Evolutionary conservation across 108 stramenopile species (phyloP).

Genomic region (Licmophora abbreviata): DNA sequence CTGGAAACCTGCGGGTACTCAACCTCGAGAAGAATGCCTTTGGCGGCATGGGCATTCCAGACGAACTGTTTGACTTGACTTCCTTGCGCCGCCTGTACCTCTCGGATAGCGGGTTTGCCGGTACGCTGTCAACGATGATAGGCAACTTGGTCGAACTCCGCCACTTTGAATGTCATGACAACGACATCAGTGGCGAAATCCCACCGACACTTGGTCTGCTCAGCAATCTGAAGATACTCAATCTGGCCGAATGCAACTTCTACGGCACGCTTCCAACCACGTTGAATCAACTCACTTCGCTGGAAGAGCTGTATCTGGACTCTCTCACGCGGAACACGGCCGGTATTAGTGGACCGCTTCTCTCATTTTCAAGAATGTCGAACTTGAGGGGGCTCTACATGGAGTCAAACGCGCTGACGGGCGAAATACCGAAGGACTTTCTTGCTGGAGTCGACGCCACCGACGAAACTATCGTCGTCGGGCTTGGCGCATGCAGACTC

Average conservation of each 20-base stretch:
- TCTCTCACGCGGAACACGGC: slow-evolving; percentile 15
- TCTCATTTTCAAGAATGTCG: slow-evolving; percentile 35
- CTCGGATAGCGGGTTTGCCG: slow-evolving; percentile 42
- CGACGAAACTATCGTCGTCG: slow-evolving; percentile 30
- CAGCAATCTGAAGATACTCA: slow-evolving; percentile 25
- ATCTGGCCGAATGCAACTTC: slow-evolving; percentile 34
- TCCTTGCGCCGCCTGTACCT: slow-evolving; percentile 36
- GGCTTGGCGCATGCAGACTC: slow-evolving; percentile 22
- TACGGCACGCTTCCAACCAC: slow-evolving; percentile 23
- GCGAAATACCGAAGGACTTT: slow-evolving; percentile 37
- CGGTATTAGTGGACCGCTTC: slow-evolving; percentile 57
- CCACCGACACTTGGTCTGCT: slow-evolving; percentile 50
- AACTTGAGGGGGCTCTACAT: slow-evolving; percentile 45
- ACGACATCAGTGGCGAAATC: slow-evolving; percentile 57
- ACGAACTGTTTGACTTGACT: slow-evolving; percentile 40
- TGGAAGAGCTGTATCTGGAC: slow-evolving; percentile 29
- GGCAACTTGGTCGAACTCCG: slow-evolving; percentile 37
- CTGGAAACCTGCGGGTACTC: slow-evolving; percentile 28
- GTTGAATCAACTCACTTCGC: slow-evolving; percentile 13
- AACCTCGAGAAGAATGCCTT: slow-evolving; percentile 51
- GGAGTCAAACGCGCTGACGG: slow-evolving; percentile 36
- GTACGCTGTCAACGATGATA: slow-evolving; percentile 41
- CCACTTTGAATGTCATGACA: slow-evolving; percentile 42
- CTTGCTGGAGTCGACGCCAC: slow-evolving; percentile 28
- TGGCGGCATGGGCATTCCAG: slow-evolving; percentile 36